Evolutionary conservation across 192 early-diverging fungal genomes (phyloP), one percentile per base, ranked within the genome.

Genomic region (Umbelopsis ramanniana): DNA sequence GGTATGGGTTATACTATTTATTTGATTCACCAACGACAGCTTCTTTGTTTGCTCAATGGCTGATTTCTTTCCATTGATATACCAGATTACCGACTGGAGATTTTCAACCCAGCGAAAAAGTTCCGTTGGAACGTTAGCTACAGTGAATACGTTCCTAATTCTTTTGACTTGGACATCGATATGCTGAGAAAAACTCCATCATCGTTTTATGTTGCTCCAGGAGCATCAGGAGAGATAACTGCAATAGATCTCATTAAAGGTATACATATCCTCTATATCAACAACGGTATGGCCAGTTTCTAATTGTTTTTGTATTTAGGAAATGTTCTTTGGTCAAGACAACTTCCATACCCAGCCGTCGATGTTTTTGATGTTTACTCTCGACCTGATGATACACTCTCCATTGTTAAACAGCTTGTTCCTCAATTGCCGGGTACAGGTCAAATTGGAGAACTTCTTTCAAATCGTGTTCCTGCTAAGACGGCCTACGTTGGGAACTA

Each of bases 401-500:
- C 80, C 5, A 69, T 86, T 15, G 70, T 69, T 1, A 75, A 23
- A 57, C 76, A 68, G 55, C 63, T 29, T 24, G 74, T 67, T n/a
- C 75, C 73, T 45, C 33, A 22, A 24, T 24, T 50, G 37, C 63
- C 78, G 1, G 37, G 17, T 50, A 72, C 29, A 29, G 76, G 69
- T 38, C 55, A 43, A 50, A 76, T 70, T 74, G 80, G 68, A 71
- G 76, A 35, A 35, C 68, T 60, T 69, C 76, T 46, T 54, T 48
- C 43, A 70, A 70, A 55, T 73, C 57, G 57, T 5, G 57, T 17
- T 12, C 81, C 79, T 50, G 54, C 22, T 19, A 52, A 77, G 26
- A 46, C 82, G 0, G 90, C 91, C 6, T 93, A 90, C 70, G 85
- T 95, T 8, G 90, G 91, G 23, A 69, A 75, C 23, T 75, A 88